Base-by-base conservation (phyloP, 768 basidiomycete genomes). In the Auriscalpium orientale region DNA sequence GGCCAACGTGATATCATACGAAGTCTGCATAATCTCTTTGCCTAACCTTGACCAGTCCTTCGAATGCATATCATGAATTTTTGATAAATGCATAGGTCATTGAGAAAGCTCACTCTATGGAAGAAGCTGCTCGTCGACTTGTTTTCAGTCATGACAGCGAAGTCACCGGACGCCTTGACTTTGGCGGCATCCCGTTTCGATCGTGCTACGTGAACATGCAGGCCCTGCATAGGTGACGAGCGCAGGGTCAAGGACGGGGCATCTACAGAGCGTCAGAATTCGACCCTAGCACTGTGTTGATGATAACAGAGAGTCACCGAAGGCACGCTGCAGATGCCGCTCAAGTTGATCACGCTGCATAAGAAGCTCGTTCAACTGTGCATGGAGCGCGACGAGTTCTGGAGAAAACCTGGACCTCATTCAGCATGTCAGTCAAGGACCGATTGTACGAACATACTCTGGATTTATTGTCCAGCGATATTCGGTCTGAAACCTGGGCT, bases 1-100 rank as follows among this genome's bases (percentile, higher is more conserved):
- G 8, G 78, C 80, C 10, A 66, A 64, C 15, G 68, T 59, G 51
- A 93, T 77, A 3, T 76, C 75, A 20, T 70, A 64, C 0, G 77
- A 79, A 2, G 76, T 82, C 56, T 84, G 81, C 10, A 80, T 66
- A 38, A 93, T 86, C 55, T 76, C 71, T n/a, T 72, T 72, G 18
- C 88, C 91, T 18, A 93, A 79, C 47, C 76, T 72, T 8, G 86
- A 80, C 91, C 91, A 93, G 58, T 77, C 78, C 90, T 92, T 54
- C 10, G 33, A 6, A 54, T 20, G 5, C 28, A 28, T 2, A 28
- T 28, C 28, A 28, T 28, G 28, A 28, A 28, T 2, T 28, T 28
- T 4, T 28, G 28, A 28, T 28, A 3, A 28, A 28, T 3, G 28
- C 4, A 28, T 28, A 28, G 28, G 28, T 28, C 28, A 4, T 28